phyloP scores from a whole-genome alignment of 164 flowering plant species.

The Protea cynaroides region DNA sequence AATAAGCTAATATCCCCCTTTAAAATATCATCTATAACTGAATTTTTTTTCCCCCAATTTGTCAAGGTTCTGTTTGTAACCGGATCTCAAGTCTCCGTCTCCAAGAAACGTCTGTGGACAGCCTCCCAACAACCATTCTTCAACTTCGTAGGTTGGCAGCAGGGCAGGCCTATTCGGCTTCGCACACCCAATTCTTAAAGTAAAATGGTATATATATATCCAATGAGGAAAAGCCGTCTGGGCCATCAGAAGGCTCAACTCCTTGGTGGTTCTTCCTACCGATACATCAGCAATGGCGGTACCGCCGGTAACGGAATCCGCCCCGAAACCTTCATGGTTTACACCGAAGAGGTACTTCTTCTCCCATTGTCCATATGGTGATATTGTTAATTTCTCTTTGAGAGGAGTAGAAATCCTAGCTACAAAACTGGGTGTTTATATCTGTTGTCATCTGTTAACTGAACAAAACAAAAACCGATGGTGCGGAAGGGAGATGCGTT shows the following conservation, averaged over 20 bases:
- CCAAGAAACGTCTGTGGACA: background rate
- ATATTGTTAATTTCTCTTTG: background rate
- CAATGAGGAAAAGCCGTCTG: background rate
- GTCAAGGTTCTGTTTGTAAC: too few relatives aligned
- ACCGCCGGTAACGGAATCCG: slow-evolving; percentile 2
- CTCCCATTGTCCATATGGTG: background rate
- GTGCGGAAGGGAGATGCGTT: too few relatives aligned
- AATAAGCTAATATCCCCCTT: too few relatives aligned
- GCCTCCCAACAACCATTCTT: background rate
- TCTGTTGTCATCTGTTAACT: too few relatives aligned
- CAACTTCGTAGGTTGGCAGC: too few relatives aligned
- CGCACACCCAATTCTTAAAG: background rate
- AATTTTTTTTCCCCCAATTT: too few relatives aligned
- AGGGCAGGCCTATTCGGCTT: too few relatives aligned
- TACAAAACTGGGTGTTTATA: background rate
- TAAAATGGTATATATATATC: background rate
- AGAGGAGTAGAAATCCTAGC: background rate
- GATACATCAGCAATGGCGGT: slow-evolving; percentile 12
- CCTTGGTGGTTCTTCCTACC: slow-evolving; percentile 3
- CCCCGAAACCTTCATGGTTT: slow-evolving; percentile 31
- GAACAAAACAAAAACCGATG: too few relatives aligned
- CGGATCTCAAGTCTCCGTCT: too few relatives aligned
- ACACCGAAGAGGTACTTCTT: slow-evolving; percentile 26
- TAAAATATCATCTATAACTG: too few relatives aligned
- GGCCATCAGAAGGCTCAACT: background rate